Conservation (phyloP, 2,329 filamentous ascomycete species). For the Pseudodiploospora longispora region DNA sequence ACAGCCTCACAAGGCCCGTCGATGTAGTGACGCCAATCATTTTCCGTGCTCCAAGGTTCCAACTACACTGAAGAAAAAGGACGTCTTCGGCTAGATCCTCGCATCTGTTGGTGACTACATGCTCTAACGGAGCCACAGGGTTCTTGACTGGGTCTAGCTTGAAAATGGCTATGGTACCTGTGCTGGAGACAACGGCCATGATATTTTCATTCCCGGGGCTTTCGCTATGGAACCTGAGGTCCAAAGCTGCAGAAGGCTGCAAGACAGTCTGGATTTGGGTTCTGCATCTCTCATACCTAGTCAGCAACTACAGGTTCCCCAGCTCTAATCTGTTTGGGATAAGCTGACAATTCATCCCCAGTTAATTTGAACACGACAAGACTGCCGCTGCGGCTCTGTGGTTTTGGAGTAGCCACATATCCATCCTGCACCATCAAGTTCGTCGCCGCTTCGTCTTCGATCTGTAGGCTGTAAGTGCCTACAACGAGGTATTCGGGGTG, state of each 20-base stretch:
- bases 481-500: constrained; percentile 62
- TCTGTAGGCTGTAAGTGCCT: constrained; percentile 75
- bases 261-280: constrained; percentile 44
- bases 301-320: not conserved
- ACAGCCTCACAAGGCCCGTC: constrained; percentile 52
- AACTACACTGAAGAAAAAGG: constrained; percentile 65
- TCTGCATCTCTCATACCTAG: constrained; percentile 8
- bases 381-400: constrained; percentile 65
- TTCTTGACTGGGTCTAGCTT: constrained; percentile 34
- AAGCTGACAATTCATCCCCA: constrained; percentile 47
- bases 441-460: constrained; percentile 22
- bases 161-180: constrained; percentile 61
- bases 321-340: not conserved
- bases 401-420: constrained; percentile 16
- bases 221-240: constrained; percentile 68
- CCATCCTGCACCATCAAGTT: not conserved
- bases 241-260: constrained; percentile 69
- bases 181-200: constrained; percentile 71
- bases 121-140: constrained; percentile 25
- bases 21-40: constrained; percentile 66
- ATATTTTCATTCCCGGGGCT: constrained; percentile 33
- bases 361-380: constrained; percentile 57
- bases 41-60: constrained; percentile 51
- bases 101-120: constrained; percentile 37
- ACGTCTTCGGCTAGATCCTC: constrained; percentile 46